Percentiles rank a stretch among this genome's conserved stretches.
phyloP scores from a whole-genome alignment of 225 moss, liverwort and hornwort species.

The Neckera pumila region DNA sequence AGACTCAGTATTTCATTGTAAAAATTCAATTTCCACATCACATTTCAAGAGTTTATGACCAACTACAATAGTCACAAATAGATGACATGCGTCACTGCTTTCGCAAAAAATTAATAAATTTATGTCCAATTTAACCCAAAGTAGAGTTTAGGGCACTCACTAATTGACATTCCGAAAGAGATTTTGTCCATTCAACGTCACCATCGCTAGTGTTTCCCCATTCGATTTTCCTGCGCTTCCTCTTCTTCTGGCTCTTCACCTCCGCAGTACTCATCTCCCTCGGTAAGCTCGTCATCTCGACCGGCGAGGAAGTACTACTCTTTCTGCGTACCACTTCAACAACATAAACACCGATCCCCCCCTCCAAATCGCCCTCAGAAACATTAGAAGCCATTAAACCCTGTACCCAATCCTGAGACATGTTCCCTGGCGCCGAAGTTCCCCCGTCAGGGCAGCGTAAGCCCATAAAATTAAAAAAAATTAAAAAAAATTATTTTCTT shows the following conservation, averaged over 20 bases:
- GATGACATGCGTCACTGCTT: neutral
- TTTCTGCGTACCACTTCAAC: neutral
- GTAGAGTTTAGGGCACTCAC: neutral
- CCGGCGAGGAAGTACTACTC: neutral
- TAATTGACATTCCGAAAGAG: constrained; percentile 24
- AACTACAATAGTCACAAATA: neutral
- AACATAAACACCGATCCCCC: neutral
- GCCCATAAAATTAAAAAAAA: too few species aligned
- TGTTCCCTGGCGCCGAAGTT: too few species aligned
- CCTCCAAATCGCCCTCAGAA: too few species aligned
- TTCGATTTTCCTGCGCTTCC: constrained; percentile 18
- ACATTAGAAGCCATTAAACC: too few species aligned
- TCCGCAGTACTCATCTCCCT: neutral
- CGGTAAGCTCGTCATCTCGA: neutral
- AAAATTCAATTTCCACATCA: neutral
- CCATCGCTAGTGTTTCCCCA: neutral
- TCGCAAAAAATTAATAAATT: neutral
- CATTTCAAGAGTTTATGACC: neutral
- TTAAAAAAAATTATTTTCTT: too few species aligned
- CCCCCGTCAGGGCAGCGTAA: too few species aligned
- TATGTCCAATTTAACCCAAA: neutral
- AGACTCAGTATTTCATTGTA: neutral
- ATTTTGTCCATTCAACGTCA: constrained; percentile 13
- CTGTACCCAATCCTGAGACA: too few species aligned
- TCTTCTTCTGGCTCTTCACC: constrained; percentile 3